Conservation (phyloP, 305 asterid genomes). For the Fraxinus sp. region DNA sequence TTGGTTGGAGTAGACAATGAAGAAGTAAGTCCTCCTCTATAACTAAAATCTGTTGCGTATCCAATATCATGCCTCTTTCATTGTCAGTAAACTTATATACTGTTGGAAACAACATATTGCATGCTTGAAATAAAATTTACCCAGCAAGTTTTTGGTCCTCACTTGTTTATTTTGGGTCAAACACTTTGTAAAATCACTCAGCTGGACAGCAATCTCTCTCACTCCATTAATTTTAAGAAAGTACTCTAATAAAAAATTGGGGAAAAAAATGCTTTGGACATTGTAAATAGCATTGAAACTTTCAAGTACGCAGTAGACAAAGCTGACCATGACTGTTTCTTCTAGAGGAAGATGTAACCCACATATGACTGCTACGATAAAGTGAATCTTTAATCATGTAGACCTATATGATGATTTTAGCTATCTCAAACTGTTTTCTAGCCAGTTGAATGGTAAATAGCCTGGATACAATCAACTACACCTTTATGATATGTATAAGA, state of each 20-base stretch:
- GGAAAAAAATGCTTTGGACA: neutral
- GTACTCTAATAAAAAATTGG: neutral
- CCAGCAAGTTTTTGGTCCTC: neutral
- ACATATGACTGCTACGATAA: neutral
- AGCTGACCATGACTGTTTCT: neutral
- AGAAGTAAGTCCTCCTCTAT: slow-evolving; percentile 59
- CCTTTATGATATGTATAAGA: neutral
- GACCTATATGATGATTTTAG: neutral
- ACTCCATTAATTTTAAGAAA: neutral
- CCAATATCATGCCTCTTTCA: slow-evolving; percentile 9
- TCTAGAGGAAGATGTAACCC: neutral
- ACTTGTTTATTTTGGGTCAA: neutral
- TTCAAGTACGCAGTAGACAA: neutral
- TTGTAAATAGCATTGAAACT: neutral
- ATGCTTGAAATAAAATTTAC: neutral
- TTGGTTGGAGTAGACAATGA: slow-evolving; percentile 97
- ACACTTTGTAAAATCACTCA: neutral
- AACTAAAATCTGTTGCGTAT: slow-evolving; percentile 8
- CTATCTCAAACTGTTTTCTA: neutral
- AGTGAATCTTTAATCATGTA: neutral
- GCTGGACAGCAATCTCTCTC: neutral
- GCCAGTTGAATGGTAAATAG: neutral
- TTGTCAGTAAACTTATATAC: neutral
- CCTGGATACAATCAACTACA: neutral
- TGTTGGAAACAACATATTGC: neutral